Base-by-base conservation (phyloP, 345 rosid genomes). In the Pistacia vera region DNA sequence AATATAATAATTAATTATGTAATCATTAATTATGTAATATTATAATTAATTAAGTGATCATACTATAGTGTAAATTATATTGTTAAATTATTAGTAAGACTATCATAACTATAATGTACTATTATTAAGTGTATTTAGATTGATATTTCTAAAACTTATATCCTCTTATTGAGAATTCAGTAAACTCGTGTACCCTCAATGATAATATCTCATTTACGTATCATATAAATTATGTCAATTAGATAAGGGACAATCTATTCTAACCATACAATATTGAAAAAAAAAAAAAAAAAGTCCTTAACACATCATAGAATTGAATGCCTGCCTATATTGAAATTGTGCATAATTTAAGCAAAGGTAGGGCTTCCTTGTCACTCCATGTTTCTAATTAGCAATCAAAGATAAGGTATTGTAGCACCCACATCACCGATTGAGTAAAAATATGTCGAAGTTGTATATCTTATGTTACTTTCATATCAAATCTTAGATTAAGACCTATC, bases 401-500 rank as follows among this genome's bases (percentile, higher is more conserved):
- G 75, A 72, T 72, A 72, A 72, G 76, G 25, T 33, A 61, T 8
- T 72, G 59, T 17, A 48, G 33, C 48, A 46, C 36, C 2, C 41
- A 7, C 17, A 57, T 14, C 41, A 25, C 25, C 8, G 2, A 41
- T 22, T 48, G 35, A 62, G 48, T 73, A 9, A 41, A 7, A n/a
- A 62, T 0, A n/a, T 62, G 60, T 33, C 61, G 51, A 62, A 62
- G 4, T 33, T 11, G 33, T 8, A 5, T 4, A 16, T 71, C n/a
- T 63, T 63, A 35, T 63, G 67, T 71, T 60, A 46, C 13, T 28
- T 30, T 72, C 75, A 61, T 11, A 1, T 60, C 66, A 60, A 41
- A 72, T 46, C 13, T 59, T 30, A 17, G 48, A 62, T 30, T 33
- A 25, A 2, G 58, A 62, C 8, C 1, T 10, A 22, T 62, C 16